Base-by-base conservation (phyloP, 2,329 filamentous ascomycete species). In the Coniochaeta sp. region DNA sequence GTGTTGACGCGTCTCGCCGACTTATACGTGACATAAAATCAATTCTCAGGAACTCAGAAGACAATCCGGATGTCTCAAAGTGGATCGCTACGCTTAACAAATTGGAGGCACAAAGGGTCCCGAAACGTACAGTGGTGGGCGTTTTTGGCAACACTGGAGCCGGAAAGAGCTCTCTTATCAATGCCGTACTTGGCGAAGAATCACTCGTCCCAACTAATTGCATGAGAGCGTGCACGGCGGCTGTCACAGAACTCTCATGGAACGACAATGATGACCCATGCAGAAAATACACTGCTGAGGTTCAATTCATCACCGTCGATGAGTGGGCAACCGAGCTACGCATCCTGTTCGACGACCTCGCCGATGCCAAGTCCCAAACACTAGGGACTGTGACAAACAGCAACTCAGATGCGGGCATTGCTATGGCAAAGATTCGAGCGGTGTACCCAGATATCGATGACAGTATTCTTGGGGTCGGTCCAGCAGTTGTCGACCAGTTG, bases 101-200 rank as follows among this genome's bases (percentile, higher is more conserved):
- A n/a, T n/a, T n/a, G n/a, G n/a, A n/a, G n/a, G n/a, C n/a, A n/a
- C n/a, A n/a, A n/a, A n/a, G n/a, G n/a, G n/a, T n/a, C n/a, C n/a
- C n/a, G n/a, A n/a, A n/a, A n/a, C n/a, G n/a, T n/a, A n/a, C n/a
- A n/a, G 74, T 86, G 0, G 74, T 87, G 19, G 84, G 83, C 8
- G 79, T 88, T 1, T 78, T 85, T 3, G 84, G 84, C 0, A 82
- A 80, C 57, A 87, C 85, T 0, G 84, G 84, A 0, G 79, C 81
- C 1, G 85, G 84, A 1, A 88, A 88, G 66, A 82, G 78, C 16
- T 83, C 80, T 2, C 72, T 87, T 0, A 85, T 88, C 68, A 87
- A 87, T 65, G 84, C 84, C 0, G 67, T 87, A 43, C 72, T 87
- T 0, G 82, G 85, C 40, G 82, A 87, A 14, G 54, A 57, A 5